Evolutionary conservation across 345 rosid genomes (phyloP).

Genomic region (Aquilaria yunnanensis): DNA sequence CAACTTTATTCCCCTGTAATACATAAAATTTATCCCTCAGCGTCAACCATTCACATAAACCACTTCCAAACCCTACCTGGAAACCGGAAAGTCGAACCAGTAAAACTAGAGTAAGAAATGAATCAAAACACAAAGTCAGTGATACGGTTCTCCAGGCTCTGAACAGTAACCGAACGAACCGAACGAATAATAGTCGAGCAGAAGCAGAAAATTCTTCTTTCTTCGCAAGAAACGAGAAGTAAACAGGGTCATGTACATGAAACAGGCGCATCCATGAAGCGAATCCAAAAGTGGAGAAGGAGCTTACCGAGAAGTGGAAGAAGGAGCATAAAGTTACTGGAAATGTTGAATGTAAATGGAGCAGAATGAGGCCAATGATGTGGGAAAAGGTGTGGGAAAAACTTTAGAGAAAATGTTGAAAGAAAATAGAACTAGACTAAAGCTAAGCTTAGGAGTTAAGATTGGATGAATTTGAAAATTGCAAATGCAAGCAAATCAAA

Average conservation of each 20-base stretch:
- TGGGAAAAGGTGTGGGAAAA: constrained; percentile 13
- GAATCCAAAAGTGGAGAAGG: not conserved
- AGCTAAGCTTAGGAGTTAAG: constrained; percentile 51
- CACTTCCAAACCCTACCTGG: constrained; percentile 27
- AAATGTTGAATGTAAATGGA: constrained; percentile 11
- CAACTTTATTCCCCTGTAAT: constrained; percentile 10
- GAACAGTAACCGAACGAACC: constrained; percentile 12
- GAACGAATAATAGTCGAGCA: not conserved
- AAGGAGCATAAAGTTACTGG: constrained; percentile 17
- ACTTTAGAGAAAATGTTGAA: constrained; percentile 19
- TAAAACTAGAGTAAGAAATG: not conserved
- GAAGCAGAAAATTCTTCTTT: not conserved
- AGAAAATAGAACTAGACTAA: constrained; percentile 10
- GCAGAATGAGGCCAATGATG: constrained; percentile 17
- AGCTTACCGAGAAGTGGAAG: constrained; percentile 30
- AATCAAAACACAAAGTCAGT: constrained; percentile 12
- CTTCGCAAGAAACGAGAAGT: not conserved
- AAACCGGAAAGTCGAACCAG: constrained; percentile 32
- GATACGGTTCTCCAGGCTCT: constrained; percentile 15
- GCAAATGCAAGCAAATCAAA: not conserved
- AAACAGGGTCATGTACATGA: not conserved
- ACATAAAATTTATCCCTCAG: not conserved
- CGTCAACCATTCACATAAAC: constrained; percentile 10
- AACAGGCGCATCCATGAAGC: not conserved
- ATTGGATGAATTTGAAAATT: constrained; percentile 27